Conservation (phyloP, 257 asterid genomes). For the Rubia yunnanensis region DNA sequence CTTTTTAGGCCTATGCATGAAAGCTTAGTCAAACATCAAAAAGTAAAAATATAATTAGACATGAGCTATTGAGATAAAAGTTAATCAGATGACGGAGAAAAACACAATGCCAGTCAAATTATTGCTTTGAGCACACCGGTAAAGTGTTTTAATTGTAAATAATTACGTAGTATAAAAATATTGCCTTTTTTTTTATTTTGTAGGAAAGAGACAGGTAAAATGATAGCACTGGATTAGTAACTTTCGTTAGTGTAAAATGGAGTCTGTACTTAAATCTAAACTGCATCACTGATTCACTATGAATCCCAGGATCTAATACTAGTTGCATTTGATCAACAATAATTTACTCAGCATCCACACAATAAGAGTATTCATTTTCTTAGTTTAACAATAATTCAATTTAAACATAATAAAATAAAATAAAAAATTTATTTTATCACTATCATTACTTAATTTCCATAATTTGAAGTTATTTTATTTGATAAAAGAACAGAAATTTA, state of each 20-base stretch:
- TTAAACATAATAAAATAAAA: too few relatives aligned
- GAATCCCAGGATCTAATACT: not conserved
- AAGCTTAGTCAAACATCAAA: not conserved
- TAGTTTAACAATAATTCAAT: too few relatives aligned
- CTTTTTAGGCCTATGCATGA: not conserved
- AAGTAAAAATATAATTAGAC: not conserved
- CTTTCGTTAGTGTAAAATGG: not conserved
- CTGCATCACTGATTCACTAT: not conserved
- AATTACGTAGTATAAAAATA: too few relatives aligned
- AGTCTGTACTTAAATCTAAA: not conserved
- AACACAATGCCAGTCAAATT: not conserved
- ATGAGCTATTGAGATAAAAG: not conserved
- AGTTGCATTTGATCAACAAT: not conserved
- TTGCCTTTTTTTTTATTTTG: not conserved
- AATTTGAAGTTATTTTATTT: too few relatives aligned
- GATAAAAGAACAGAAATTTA: too few relatives aligned
- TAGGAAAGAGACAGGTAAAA: not conserved
- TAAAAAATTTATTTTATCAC: too few relatives aligned
- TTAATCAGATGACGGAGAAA: slow-evolving; percentile 1
- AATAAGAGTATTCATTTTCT: too few relatives aligned
- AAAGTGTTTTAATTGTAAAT: not conserved
- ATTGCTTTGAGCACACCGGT: not conserved
- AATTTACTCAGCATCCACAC: not conserved
- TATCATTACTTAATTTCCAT: too few relatives aligned
- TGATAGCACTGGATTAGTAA: not conserved